phyloP scores from a whole-genome alignment of 1,284 basidiomycete genomes.

The Ustilago crameri region DNA sequence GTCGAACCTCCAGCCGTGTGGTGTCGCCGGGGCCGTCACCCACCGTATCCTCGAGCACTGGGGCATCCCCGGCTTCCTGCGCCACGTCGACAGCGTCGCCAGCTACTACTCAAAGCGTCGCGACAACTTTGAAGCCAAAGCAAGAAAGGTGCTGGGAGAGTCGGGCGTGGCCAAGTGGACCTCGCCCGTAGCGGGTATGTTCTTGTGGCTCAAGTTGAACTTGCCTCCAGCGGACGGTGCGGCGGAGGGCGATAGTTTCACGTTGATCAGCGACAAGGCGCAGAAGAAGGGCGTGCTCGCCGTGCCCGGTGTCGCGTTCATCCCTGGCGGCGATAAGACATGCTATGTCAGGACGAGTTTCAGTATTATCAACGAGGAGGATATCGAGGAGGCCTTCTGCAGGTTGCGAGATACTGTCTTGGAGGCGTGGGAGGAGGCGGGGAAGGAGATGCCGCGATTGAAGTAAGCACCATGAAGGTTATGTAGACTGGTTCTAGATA shows the following conservation, averaged over 20 bases:
- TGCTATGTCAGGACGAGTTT: constrained; percentile 65
- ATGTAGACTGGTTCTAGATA: too few relatives aligned
- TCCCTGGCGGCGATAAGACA: constrained; percentile 52
- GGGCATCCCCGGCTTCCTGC: constrained; percentile 76
- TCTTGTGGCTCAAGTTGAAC: constrained; percentile 67
- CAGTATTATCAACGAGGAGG: constrained; percentile 53
- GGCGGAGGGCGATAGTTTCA: constrained; percentile 76
- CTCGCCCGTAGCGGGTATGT: constrained; percentile 81
- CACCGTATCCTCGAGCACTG: constrained; percentile 79
- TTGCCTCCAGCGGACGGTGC: constrained; percentile 47
- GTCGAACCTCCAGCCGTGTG: constrained; percentile 79
- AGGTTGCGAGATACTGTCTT: constrained; percentile 56
- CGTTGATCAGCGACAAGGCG: constrained; percentile 82
- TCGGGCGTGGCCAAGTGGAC: constrained; percentile 73
- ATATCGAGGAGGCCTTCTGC: constrained; percentile 58
- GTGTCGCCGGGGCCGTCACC: constrained; percentile 80
- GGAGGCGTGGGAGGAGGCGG: constrained; percentile 59
- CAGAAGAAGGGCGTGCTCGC: constrained; percentile 85
- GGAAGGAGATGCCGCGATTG: constrained; percentile 29
- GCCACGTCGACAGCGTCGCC: constrained; percentile 78
- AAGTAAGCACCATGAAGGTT: too few relatives aligned
- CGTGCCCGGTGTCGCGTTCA: constrained; percentile 76
- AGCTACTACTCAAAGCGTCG: constrained; percentile 82
- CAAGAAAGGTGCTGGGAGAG: constrained; percentile 77
- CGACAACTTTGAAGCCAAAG: constrained; percentile 81